These are phyloP conservation scores for Trapa bicornis DNA, from an alignment of 345 rosid genomes.

Conservation along the genomic window DNA sequence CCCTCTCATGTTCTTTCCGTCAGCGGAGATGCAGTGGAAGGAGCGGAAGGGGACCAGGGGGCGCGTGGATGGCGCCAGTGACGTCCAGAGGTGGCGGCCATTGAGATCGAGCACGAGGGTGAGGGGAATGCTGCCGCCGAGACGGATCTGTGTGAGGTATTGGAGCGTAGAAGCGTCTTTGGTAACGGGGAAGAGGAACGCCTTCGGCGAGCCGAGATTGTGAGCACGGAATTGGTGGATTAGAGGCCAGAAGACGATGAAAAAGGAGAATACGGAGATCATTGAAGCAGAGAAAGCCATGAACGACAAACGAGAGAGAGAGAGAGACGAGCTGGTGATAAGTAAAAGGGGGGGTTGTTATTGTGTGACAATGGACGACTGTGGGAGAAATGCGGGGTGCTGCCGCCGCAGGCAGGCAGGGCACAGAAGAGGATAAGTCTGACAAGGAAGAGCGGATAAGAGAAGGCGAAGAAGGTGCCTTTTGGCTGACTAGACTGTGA, in stretches of 20 bases:
- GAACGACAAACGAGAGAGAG: not conserved
- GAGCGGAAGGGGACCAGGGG: conserved; percentile 37
- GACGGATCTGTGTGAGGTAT: conserved; percentile 38
- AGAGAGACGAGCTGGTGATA: not conserved
- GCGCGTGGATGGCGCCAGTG: conserved; percentile 28
- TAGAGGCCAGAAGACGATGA: conserved; percentile 8
- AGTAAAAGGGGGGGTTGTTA: too few species aligned
- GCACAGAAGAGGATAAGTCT: too few species aligned
- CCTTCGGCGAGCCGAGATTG: not conserved
- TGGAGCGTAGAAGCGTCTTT: conserved; percentile 51
- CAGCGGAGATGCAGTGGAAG: conserved; percentile 37
- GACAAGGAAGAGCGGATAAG: too few species aligned
- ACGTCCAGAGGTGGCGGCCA: conserved; percentile 40
- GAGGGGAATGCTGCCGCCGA: conserved; percentile 20
- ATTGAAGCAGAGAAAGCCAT: conserved; percentile 21
- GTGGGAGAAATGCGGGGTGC: too few species aligned
- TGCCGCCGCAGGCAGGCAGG: too few species aligned
- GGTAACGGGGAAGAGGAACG: conserved; percentile 24
- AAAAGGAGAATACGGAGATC: not conserved
- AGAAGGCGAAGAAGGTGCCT: too few species aligned
- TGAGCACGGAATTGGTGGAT: conserved; percentile 13
- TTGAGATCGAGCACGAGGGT: conserved; percentile 49
- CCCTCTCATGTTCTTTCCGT: not conserved
- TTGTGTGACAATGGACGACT: too few species aligned
- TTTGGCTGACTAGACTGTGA: too few species aligned